A percentile compares a stretch with the other conserved stretches of the same genome.
These are phyloP conservation scores for Pseudonitzschia delicatissima DNA, from an alignment of 108 stramenopile genomes.

Conservation along the genomic window DNA sequence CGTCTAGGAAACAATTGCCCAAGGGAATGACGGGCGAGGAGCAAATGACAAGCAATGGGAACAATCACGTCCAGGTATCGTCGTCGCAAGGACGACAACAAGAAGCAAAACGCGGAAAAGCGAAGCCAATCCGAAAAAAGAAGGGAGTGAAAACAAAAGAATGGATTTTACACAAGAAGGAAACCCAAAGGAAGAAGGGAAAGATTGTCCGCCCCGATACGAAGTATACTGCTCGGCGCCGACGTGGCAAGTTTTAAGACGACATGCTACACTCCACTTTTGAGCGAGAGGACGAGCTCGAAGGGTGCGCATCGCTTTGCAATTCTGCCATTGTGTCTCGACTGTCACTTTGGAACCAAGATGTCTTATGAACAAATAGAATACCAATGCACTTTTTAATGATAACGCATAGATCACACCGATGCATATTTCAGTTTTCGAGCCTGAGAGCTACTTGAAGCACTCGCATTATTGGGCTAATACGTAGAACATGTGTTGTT, in stretches of 20 bases:
- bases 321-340: too few relatives aligned
- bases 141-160: slow-evolving; percentile 88
- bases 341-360: too few relatives aligned
- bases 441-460: too few relatives aligned
- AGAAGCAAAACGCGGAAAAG: slow-evolving; percentile 4
- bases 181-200: slow-evolving; percentile 90
- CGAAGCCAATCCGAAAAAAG: slow-evolving; percentile 48
- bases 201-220: slow-evolving; percentile 91
- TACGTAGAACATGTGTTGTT: too few relatives aligned
- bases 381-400: too few relatives aligned
- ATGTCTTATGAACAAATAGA: too few relatives aligned
- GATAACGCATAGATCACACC: too few relatives aligned
- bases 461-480: too few relatives aligned
- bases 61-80: slow-evolving; percentile 26
- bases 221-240: slow-evolving; percentile 95
- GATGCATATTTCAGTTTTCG: too few relatives aligned
- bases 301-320: too few relatives aligned
- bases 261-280: not conserved
- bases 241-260: slow-evolving; percentile 89
- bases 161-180: slow-evolving; percentile 98
- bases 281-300: not conserved
- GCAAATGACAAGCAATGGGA: slow-evolving; percentile 17
- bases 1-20: slow-evolving; percentile 42
- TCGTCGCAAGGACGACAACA: not conserved
- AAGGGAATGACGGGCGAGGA: slow-evolving; percentile 37